Base-by-base conservation (phyloP, 2,329 filamentous ascomycete species). In the Ceratocystis smalleyi region DNA sequence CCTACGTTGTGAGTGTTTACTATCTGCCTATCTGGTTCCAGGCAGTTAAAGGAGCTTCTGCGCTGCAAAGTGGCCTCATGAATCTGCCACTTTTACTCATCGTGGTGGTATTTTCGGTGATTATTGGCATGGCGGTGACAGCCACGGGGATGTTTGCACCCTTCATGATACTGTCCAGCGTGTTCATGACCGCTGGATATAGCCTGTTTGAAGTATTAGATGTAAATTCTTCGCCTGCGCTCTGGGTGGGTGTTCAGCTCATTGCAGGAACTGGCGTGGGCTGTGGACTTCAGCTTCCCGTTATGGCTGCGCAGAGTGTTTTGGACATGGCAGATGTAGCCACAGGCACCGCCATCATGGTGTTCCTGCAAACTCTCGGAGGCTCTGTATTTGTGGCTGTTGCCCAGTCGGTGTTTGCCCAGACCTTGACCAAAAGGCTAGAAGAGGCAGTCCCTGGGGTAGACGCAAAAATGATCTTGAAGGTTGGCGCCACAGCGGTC, bases 331-430 rank as follows among this genome's bases (percentile, higher is more conserved):
- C 71, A 1, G 77, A 80, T 57, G 75, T 80, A n/a, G 74, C 77
- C 1, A 76, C 75, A 4, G 78, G 76, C 2, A 77, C 75, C 10
- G 75, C 78, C 0, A 71, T 75, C n/a, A 73, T 78, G 43, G 74
- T 81, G 49, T 80, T 81, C 67, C 64, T 70, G 17, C 76, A 78
- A 68, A 74, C 73, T 0, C 69, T 79, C 0, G 76, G 75, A 30
- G 75, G 76, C 4, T 72, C 76, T 5, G 69, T 83, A 0, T 82
- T 82, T 66, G 75, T 83, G 32, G 76, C 76, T 2, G 74, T 81
- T 27, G 80, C 73, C 0, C 76, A 83, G 67, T 77, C 76, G 64
- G 74, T 83, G 17, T 80, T 83, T 60, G 40, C 35, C 2, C 59
- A 65, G 43, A 43, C 57, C 1, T 43, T 67, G 12, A 51, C 43